Evolutionary conservation across 257 asterid species (phyloP).

Genomic region (Solanum boliviense): DNA sequence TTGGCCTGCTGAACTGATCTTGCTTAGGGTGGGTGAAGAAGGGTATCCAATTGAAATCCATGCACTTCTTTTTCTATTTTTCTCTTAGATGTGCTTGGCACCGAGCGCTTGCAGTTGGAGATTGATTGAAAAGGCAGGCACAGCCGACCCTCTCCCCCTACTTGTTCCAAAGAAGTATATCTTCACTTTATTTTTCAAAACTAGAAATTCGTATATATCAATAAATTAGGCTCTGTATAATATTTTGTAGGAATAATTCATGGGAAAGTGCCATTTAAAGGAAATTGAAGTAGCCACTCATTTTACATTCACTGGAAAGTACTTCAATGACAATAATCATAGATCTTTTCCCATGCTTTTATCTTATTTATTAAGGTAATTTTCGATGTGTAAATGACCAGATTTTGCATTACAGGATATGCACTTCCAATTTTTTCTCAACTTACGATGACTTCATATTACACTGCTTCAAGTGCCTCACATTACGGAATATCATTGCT

Average conservation of each 20-base stretch:
- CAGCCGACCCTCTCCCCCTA: not conserved
- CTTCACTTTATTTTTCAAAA: not conserved
- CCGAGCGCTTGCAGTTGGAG: not conserved
- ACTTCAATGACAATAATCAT: not conserved
- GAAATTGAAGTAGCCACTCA: not conserved
- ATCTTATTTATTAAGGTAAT: not conserved
- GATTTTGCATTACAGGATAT: slow-evolving; percentile 36
- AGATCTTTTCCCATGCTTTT: not conserved
- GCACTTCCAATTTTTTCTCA: slow-evolving; percentile 75
- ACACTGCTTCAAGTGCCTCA: slow-evolving; percentile 76
- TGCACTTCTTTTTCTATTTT: not conserved
- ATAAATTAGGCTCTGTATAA: not conserved
- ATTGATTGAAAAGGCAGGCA: not conserved
- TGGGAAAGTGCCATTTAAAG: not conserved
- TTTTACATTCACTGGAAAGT: not conserved
- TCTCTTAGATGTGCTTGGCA: not conserved
- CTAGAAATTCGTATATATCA: not conserved
- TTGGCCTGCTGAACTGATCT: not conserved
- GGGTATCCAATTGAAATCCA: not conserved
- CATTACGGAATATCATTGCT: slow-evolving; percentile 65
- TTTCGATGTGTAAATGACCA: not conserved
- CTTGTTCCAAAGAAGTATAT: not conserved
- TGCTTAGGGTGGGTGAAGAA: not conserved
- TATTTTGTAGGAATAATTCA: not conserved
- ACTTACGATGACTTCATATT: slow-evolving; percentile 67